Percentiles rank a stretch among this genome's conserved stretches.
Evolutionary conservation across 805 yeast species (phyloP).

Genomic region (Candida adriatica): DNA sequence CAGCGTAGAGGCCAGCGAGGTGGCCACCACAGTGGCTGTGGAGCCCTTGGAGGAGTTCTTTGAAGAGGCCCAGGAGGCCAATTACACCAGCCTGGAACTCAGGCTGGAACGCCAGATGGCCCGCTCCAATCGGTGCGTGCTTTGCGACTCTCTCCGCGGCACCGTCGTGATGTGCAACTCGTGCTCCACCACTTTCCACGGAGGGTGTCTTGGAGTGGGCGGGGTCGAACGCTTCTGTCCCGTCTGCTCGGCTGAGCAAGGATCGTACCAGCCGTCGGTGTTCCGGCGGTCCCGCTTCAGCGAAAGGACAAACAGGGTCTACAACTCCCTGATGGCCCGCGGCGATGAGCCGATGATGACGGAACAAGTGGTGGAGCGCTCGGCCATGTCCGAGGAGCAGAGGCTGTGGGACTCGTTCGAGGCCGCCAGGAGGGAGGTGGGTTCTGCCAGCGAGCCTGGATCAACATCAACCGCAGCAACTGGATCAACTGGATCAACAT

Average conservation of each 20-base stretch:
- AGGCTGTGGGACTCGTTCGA: slow-evolving; percentile 22
- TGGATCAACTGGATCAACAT: too few species aligned
- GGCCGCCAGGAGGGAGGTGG: slow-evolving; percentile 10
- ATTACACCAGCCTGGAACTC: slow-evolving; percentile 8
- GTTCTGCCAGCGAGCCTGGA: too few species aligned
- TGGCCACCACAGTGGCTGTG: slow-evolving; percentile 10
- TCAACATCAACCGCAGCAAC: too few species aligned
- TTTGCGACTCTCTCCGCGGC: slow-evolving; percentile 19
- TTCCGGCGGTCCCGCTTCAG: slow-evolving; percentile 23
- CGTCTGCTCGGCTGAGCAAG: slow-evolving; percentile 39
- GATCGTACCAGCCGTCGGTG: slow-evolving; percentile 18
- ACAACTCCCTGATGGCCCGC: slow-evolving; percentile 12
- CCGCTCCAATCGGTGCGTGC: slow-evolving; percentile 16
- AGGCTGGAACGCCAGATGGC: slow-evolving; percentile 18
- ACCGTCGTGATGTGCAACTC: slow-evolving; percentile 19
- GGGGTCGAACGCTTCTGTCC: slow-evolving; percentile 40
- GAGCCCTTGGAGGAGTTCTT: slow-evolving; percentile 11
- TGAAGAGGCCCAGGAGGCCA: slow-evolving; percentile 12
- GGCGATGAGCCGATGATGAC: slow-evolving; percentile 4
- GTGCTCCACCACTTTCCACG: slow-evolving; percentile 36
- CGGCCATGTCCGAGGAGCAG: slow-evolving; percentile 17
- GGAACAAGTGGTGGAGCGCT: slow-evolving; percentile 9
- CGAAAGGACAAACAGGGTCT: slow-evolving; percentile 23
- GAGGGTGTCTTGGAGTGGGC: slow-evolving; percentile 31
- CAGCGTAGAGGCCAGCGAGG: slow-evolving; percentile 5